Evolutionary conservation across 306 rosid genomes (phyloP).

Genomic region (Malus sylvestris): DNA sequence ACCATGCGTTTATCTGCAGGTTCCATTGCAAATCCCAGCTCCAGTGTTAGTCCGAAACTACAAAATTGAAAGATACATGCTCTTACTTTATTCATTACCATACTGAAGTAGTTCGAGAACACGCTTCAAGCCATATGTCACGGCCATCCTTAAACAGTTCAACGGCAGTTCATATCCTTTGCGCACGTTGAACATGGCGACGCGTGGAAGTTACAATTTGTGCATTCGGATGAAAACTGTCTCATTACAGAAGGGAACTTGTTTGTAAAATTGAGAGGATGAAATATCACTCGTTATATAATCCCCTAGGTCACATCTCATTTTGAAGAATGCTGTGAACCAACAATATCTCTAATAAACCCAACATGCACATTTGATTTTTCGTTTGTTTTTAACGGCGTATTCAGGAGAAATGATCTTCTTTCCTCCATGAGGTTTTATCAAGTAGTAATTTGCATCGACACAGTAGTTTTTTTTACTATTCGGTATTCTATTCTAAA

Average conservation of each 20-base stretch:
- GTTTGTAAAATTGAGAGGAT: neutral
- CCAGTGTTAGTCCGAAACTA: conserved; percentile 60
- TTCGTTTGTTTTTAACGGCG: neutral
- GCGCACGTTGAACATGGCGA: neutral
- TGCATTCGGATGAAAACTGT: neutral
- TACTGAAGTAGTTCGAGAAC: neutral
- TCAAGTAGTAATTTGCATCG: neutral
- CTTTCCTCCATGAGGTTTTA: neutral
- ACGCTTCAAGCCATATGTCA: neutral
- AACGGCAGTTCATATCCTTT: neutral
- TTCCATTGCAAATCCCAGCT: conserved; percentile 52
- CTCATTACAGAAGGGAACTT: neutral
- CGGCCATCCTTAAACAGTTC: neutral
- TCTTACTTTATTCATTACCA: neutral
- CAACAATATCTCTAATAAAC: neutral
- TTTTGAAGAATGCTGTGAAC: neutral
- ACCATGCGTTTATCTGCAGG: conserved; percentile 40
- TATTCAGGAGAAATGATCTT: neutral
- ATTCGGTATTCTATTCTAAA: neutral
- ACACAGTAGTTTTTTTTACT: neutral
- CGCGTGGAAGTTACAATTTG: neutral
- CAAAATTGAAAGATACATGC: conserved; percentile 37
- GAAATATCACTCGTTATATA: neutral
- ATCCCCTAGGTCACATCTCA: neutral
- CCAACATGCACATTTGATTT: neutral